phyloP scores from a whole-genome alignment of 306 rosid genomes.

The Lagenaria siceraria region DNA sequence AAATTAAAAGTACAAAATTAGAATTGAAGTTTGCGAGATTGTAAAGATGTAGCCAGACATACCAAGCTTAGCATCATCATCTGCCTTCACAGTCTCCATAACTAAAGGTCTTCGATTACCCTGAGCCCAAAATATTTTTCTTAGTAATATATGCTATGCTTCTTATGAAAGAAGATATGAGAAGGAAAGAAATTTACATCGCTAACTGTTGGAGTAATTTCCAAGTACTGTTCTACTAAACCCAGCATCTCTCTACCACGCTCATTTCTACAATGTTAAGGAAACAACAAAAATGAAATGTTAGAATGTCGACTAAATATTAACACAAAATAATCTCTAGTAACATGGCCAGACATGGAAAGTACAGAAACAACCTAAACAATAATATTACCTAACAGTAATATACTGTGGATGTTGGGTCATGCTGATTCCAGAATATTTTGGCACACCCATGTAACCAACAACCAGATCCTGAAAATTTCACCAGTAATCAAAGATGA shows the following conservation, averaged over 20 bases:
- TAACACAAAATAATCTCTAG: neutral
- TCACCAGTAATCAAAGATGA: neutral
- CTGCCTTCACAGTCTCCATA: constrained; percentile 92
- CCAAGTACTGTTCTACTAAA: constrained; percentile 59
- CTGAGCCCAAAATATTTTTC: constrained; percentile 28
- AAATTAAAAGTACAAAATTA: neutral
- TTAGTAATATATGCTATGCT: neutral
- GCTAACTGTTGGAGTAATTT: constrained; percentile 53
- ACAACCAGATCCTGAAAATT: constrained; percentile 70
- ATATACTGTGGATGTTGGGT: constrained; percentile 93
- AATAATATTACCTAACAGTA: constrained; percentile 62
- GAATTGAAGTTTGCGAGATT: neutral
- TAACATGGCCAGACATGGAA: neutral
- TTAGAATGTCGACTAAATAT: neutral
- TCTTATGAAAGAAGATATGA: neutral
- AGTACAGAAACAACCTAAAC: neutral
- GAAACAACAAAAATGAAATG: neutral
- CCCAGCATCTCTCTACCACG: constrained; percentile 86
- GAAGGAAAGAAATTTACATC: constrained; percentile 30
- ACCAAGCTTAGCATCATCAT: constrained; percentile 88
- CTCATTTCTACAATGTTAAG: constrained; percentile 55
- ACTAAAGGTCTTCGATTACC: constrained; percentile 73
- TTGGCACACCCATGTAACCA: constrained; percentile 98
- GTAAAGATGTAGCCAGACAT: constrained; percentile 10
- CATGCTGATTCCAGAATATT: constrained; percentile 86